Base-by-base conservation (phyloP, 176 grass and related monocot species). In the Coix lacrymajobi region DNA sequence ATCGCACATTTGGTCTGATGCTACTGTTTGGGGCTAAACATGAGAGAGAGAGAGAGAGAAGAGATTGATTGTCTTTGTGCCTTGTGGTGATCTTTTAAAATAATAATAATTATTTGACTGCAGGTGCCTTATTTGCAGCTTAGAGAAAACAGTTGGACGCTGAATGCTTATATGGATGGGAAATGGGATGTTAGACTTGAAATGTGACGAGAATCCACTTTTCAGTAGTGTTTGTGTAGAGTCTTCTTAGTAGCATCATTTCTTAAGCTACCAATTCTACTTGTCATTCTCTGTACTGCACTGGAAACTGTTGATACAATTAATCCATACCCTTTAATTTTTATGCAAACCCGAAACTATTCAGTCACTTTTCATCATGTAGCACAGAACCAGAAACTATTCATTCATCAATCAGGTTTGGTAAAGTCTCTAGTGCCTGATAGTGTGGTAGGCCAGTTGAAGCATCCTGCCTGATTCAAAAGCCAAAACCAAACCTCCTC, bases 71-170 rank as follows among this genome's bases (percentile, higher is more conserved):
- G 33, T n/a, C 10, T 54, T 61, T 80, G 51, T 57, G 61, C 32
- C 51, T 81, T 45, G 28, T 37, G 37, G 15, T 87, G 28, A 40
- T 49, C 54, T 83, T 62, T 82, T 83, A 72, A 65, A 76, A 87
- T 61, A 22, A 31, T 73, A 22, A 45, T 67, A 43, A 22, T 81
- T 39, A 45, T 68, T 91, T 86, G 88, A 39, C 71, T 91, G 88
- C 90, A 98, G 96, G 88, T 91, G 70, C 92, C 96, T 48, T 98
- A 98, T 82, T 82, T 98, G 62, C 96, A 98, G 71, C 58, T 91
- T 41, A 93, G 89, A 77, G 92, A 98, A 85, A 98, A 93, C 83
- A 91, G 82, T 76, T 98, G 96, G 96, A 95, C 92, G 8, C 69
- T 98, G 39, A 95, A 90, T 91, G 89, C 89, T 63, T 91, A 76